Base-by-base conservation (phyloP, 371 early-diverging fungal genomes). In the Amoeboaphelidium protococcarum region DNA sequence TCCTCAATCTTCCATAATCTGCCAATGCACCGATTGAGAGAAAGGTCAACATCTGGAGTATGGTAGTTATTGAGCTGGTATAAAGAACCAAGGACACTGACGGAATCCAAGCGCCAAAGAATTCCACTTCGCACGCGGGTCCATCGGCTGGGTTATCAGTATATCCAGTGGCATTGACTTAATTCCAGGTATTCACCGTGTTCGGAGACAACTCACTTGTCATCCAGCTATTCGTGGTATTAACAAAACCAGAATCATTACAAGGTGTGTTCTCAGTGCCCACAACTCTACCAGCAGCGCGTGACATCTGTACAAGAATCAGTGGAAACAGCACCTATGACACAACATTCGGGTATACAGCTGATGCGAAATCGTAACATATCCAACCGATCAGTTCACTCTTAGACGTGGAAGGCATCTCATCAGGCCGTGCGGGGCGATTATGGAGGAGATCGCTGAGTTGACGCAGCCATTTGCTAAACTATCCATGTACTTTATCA, bases 21-120 rank as follows among this genome's bases (percentile, higher is more conserved):
- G 74, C 74, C 13, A 72, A 45, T 0, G 71, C 66, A 4, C 73
- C 70, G 37, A 72, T 54, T 24, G 60, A 57, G 47, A 73, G 66
- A 51, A 72, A 67, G 21, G 68, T 47, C 26, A 76, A 45, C 0
- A 71, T 72, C 54, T 76, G 76, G 49, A 68, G 42, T n/a, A 63
- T 54, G 13, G 68, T 69, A 12, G 68, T 60, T 26, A 69, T 56
- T 6, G 73, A 58, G 26, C 64, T 63, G 16, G 67, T 59, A 54
- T 72, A 72, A 4, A 31, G 16, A 31, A 31, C 37, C 6, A 31
- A 31, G 10, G 37, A 31, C 6, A 31, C 37, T 6, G 37, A 10
- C 10, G 37, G 16, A 31, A 31, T 31, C 37, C 37, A 31, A 31
- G 16, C 37, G 16, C 10, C 16, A 6, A 6, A 6, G 16, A 31